A percentile compares a stretch with the other conserved stretches of the same genome.
These are phyloP conservation scores for Simplicillium sp. DNA, from an alignment of 2,329 filamentous ascomycete species.

Conservation along the genomic window DNA sequence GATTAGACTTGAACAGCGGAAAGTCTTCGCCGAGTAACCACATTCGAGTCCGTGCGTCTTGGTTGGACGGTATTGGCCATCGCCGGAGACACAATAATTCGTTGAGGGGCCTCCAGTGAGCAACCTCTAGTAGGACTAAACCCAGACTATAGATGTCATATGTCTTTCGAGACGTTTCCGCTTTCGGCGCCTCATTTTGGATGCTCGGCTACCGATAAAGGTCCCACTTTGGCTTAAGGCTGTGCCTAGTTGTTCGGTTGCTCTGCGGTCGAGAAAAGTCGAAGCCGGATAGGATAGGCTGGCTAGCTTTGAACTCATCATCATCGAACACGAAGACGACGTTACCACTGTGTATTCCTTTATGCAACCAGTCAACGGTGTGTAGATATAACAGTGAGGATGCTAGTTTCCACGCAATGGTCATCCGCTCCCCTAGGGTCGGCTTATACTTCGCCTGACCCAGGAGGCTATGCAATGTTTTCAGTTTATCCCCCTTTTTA, in stretches of 20 bases:
- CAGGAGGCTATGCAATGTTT: neutral
- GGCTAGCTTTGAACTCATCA: neutral
- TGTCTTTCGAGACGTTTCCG: neutral
- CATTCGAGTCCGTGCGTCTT: neutral
- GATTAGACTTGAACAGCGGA: neutral
- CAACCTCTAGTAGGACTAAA: neutral
- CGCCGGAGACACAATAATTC: neutral
- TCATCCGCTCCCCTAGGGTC: neutral
- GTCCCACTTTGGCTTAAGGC: neutral
- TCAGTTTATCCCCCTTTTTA: neutral
- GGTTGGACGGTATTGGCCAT: neutral
- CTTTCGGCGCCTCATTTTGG: neutral
- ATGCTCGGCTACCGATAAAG: constrained; percentile 1
- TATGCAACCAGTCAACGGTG: neutral
- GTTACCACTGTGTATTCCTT: constrained; percentile 1
- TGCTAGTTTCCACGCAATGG: neutral
- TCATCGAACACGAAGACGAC: neutral
- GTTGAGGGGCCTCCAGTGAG: constrained; percentile 1
- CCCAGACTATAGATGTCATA: constrained; percentile 1
- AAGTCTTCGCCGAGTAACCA: constrained; percentile 1
- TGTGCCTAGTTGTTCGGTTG: neutral
- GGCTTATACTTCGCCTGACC: neutral
- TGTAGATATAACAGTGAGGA: neutral
- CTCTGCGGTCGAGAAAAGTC: constrained; percentile 1
- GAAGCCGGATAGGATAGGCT: constrained; percentile 1